Conservation (phyloP, 495 filamentous ascomycete species). For the Talaromyces liani region DNA sequence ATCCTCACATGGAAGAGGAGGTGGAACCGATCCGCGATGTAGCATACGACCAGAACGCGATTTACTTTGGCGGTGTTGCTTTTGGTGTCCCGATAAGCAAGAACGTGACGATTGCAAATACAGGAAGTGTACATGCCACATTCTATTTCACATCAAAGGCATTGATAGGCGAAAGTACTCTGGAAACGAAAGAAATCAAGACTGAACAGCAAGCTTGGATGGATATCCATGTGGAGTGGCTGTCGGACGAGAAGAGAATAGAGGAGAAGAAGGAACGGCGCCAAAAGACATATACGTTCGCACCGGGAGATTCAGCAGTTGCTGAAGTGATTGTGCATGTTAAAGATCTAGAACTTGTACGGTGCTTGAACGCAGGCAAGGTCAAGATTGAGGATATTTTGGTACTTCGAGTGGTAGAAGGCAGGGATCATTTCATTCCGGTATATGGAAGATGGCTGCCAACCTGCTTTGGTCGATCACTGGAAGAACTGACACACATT, state of each 20-base stretch:
- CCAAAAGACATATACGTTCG: conserved; percentile 48
- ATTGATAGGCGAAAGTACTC: conserved; percentile 30
- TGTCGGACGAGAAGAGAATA: conserved; percentile 25
- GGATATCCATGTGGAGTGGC: conserved; percentile 49
- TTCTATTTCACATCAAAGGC: conserved; percentile 69
- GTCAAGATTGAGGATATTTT: conserved; percentile 73
- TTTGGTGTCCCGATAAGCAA: conserved; percentile 58
- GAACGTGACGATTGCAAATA: conserved; percentile 81
- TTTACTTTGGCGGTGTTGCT: conserved; percentile 69
- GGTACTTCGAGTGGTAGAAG: conserved; percentile 76
- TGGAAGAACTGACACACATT: conserved; percentile 76
- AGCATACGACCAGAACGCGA: conserved; percentile 42
- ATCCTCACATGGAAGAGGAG: conserved; percentile 39
- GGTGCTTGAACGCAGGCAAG: conserved; percentile 61
- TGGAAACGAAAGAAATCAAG: conserved; percentile 9
- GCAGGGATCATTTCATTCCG: conserved; percentile 87
- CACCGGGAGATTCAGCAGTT: conserved; percentile 75
- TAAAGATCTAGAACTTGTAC: conserved; percentile 52
- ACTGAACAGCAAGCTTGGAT: conserved; percentile 56
- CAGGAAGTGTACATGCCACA: conserved; percentile 66
- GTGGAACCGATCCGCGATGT: conserved; percentile 13
- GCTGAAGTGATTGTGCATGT: conserved; percentile 60
- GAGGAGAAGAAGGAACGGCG: conserved; percentile 24
- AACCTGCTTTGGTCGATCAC: conserved; percentile 72
- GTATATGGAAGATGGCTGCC: conserved; percentile 70